Conservation (phyloP, 2,329 filamentous ascomycete species). For the Dothideomycetes sp. region DNA sequence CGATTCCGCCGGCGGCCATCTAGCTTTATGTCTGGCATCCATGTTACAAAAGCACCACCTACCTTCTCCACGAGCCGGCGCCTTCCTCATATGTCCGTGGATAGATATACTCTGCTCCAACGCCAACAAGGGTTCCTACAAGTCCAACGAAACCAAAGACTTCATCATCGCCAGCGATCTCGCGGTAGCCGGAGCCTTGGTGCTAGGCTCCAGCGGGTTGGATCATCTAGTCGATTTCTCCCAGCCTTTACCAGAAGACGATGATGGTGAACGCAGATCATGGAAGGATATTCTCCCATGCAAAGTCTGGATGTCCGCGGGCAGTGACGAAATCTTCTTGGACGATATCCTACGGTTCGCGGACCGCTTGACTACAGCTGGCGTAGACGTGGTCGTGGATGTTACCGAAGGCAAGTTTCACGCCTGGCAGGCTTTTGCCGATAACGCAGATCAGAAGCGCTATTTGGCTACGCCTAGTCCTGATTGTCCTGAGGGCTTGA, state of each 20-base stretch:
- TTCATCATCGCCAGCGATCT: background rate
- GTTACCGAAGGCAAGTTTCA: constrained; percentile 2
- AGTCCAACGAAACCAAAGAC: constrained; percentile 4
- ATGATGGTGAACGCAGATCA: background rate
- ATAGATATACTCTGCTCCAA: constrained; percentile 6
- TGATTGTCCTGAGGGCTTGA: background rate
- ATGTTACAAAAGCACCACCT: background rate
- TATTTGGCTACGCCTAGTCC: background rate
- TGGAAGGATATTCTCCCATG: constrained; percentile 3
- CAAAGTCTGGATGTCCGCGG: constrained; percentile 6
- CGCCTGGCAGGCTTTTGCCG: background rate
- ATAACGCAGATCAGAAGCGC: background rate
- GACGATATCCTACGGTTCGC: constrained; percentile 5
- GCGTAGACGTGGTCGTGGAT: constrained; percentile 2
- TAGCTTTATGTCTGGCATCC: background rate
- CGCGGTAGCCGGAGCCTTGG: background rate
- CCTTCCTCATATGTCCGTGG: constrained; percentile 4
- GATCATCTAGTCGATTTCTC: constrained; percentile 1
- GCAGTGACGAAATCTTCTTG: constrained; percentile 2
- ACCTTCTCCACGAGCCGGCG: constrained; percentile 1
- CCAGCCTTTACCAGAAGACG: too few species aligned
- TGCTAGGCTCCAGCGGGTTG: background rate
- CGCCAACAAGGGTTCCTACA: constrained; percentile 3
- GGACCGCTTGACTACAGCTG: background rate
- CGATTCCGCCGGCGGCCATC: constrained; percentile 5